Percentiles rank a stretch among this genome's conserved stretches.
Evolutionary conservation across 169 alveolate genomes (phyloP).

Genomic region (Eimeria necatrix): DNA sequence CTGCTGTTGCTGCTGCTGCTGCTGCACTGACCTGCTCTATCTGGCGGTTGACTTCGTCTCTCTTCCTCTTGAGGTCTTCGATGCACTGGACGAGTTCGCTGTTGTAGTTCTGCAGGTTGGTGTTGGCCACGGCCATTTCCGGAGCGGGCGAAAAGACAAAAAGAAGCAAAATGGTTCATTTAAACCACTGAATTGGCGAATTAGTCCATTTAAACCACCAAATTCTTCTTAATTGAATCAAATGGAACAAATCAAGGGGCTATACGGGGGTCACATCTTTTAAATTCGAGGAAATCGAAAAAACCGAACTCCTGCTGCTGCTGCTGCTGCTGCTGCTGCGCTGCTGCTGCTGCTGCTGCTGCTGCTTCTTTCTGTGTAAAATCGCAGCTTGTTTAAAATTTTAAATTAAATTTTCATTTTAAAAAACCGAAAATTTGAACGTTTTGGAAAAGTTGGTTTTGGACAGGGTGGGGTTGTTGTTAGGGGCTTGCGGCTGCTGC

Average conservation of each 20-base stretch:
- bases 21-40: slow-evolving; percentile 84
- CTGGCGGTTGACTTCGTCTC: slow-evolving; percentile 92
- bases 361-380: neutral
- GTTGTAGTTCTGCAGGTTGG: slow-evolving; percentile 91
- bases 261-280: too few species aligned
- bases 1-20: neutral
- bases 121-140: slow-evolving; percentile 82
- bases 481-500: too few species aligned
- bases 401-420: neutral
- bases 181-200: neutral
- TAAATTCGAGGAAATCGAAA: too few species aligned
- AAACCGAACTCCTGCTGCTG: neutral
- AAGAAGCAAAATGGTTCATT: neutral
- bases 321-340: slow-evolving; percentile 17
- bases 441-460: too few species aligned
- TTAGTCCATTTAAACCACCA: neutral
- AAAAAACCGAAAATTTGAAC: too few species aligned
- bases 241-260: too few species aligned
- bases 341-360: slow-evolving; percentile 39
- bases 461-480: slow-evolving; percentile 11
- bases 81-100: slow-evolving; percentile 93
- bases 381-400: neutral
- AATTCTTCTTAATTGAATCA: neutral
- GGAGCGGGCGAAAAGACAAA: neutral
- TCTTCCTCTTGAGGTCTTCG: slow-evolving; percentile 93